Evolutionary conservation across 495 filamentous ascomycete species (phyloP), one percentile per base, ranked within the genome.

Genomic region (Talaromyces wortmannii): DNA sequence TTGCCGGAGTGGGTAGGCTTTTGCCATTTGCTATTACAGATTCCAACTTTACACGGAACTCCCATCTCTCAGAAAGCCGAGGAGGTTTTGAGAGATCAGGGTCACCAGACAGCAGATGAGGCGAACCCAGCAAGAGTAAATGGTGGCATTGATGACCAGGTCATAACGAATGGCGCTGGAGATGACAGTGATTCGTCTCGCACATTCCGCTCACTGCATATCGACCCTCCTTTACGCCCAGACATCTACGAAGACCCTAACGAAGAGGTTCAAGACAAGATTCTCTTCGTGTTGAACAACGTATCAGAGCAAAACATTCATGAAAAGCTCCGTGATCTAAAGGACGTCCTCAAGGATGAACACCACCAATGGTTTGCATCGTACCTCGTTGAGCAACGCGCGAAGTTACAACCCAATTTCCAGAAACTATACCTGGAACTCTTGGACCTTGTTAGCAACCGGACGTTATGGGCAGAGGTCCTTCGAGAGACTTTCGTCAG

Each of bases 201-300:
- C 71, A 62, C 76, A 42, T 97, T 97, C 66, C 75, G 78, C 23
- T 87, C 90, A 13, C 68, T 97, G 18, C 80, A 89, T 56, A 81
- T 88, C 29, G 90, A 94, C 56, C 77, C 85, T 12, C 83, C 83
- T 15, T 66, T 81, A 15, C 73, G 72, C 7, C 71, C 61, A 33
- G 81, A 78, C 32, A 62, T 72, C 13, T 92, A 87, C 52, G 83
- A 91, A 57, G 90, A 96, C 13, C 94, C 94, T 0, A 79, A 85
- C 56, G 87, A 87, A 53, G 88, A 95, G 17, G 79, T 86, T 2
- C 90, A 95, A 55, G 94, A 96, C 63, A 95, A 91, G 65, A 90
- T 97, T 54, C 82, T 95, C 56, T 99, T 99, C 64, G 88, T 91
- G 32, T 74, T 99, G 55, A 99, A 99, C 75, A 99, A 99, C 61